phyloP scores from a whole-genome alignment of 1,284 basidiomycete species.

The Tremellales sp. region DNA sequence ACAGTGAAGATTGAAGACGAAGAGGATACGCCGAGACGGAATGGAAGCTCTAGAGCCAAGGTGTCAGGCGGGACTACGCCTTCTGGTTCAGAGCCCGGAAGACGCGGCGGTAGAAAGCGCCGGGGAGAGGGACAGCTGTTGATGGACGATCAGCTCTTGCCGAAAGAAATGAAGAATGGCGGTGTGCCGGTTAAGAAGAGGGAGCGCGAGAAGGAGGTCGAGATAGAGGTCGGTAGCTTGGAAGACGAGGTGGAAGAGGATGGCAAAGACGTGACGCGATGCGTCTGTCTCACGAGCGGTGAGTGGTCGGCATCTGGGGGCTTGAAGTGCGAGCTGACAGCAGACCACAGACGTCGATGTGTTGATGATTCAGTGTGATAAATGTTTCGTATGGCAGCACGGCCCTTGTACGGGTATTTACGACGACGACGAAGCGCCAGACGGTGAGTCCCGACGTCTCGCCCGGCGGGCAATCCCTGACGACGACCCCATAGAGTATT shows the following conservation, averaged over 20 bases:
- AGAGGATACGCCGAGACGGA: not conserved
- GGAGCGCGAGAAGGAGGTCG: slow-evolving; percentile 60
- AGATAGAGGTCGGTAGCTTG: slow-evolving; percentile 42
- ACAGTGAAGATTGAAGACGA: slow-evolving; percentile 26
- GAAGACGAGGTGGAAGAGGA: slow-evolving; percentile 60
- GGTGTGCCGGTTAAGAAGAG: slow-evolving; percentile 10
- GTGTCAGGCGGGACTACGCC: slow-evolving; percentile 10
- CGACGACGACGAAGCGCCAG: slow-evolving; percentile 73
- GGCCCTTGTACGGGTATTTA: slow-evolving; percentile 93
- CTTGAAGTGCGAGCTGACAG: slow-evolving; percentile 8
- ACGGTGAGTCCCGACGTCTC: slow-evolving; percentile 56
- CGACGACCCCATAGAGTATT: slow-evolving; percentile 56
- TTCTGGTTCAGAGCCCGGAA: too few relatives aligned
- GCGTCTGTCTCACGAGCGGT: slow-evolving; percentile 77
- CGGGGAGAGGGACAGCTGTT: slow-evolving; percentile 40
- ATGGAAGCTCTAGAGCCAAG: slow-evolving; percentile 10
- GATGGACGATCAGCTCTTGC: slow-evolving; percentile 41
- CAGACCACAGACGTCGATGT: slow-evolving; percentile 62
- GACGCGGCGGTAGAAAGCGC: too few relatives aligned
- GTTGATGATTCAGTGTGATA: slow-evolving; percentile 95
- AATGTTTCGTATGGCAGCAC: slow-evolving; percentile 97
- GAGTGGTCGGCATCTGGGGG: slow-evolving; percentile 14
- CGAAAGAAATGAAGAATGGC: slow-evolving; percentile 31
- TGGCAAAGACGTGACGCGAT: slow-evolving; percentile 78
- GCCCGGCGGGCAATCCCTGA: too few relatives aligned